Percentiles rank a stretch among this genome's conserved stretches.
Evolutionary conservation across 169 alveolate species (phyloP).

Genomic region (Plasmodium gonderi): DNA sequence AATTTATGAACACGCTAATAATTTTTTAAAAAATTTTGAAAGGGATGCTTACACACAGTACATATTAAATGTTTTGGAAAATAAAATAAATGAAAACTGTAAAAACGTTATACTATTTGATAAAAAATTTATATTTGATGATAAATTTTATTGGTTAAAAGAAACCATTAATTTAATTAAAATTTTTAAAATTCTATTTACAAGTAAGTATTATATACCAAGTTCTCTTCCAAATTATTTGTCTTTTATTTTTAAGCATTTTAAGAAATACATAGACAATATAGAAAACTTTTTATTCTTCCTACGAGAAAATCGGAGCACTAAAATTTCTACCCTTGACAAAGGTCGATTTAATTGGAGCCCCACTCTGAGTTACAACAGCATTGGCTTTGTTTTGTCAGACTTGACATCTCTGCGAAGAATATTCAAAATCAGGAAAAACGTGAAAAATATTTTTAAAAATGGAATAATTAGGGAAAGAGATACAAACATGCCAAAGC

Average conservation of each 20-base stretch:
- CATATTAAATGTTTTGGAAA: slow-evolving; percentile 63
- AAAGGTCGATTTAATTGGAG: slow-evolving; percentile 40
- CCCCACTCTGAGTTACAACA: slow-evolving; percentile 67
- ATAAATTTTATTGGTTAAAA: slow-evolving; percentile 69
- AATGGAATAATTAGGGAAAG: background rate
- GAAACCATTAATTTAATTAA: slow-evolving; percentile 72
- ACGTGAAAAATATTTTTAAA: slow-evolving; percentile 14
- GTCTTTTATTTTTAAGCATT: slow-evolving; percentile 65
- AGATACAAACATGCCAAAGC: background rate
- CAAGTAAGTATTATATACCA: slow-evolving; percentile 61
- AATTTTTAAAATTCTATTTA: slow-evolving; percentile 63
- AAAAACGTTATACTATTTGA: slow-evolving; percentile 58
- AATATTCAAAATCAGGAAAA: slow-evolving; percentile 32
- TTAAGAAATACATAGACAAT: slow-evolving; percentile 60
- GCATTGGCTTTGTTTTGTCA: slow-evolving; percentile 63
- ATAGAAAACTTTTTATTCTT: slow-evolving; percentile 43
- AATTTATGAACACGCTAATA: slow-evolving; percentile 8
- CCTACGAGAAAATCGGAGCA: slow-evolving; percentile 15
- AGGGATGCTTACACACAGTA: slow-evolving; percentile 62
- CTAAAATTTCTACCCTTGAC: background rate
- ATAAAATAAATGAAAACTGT: slow-evolving; percentile 53
- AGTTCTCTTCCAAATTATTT: slow-evolving; percentile 39
- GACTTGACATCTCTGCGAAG: slow-evolving; percentile 55
- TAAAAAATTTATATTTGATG: slow-evolving; percentile 71
- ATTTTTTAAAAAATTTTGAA: slow-evolving; percentile 71